Evolutionary conservation across 106 monocot species (phyloP), one percentile per base, ranked within the genome.

Genomic region (Narthecium ossifragum): DNA sequence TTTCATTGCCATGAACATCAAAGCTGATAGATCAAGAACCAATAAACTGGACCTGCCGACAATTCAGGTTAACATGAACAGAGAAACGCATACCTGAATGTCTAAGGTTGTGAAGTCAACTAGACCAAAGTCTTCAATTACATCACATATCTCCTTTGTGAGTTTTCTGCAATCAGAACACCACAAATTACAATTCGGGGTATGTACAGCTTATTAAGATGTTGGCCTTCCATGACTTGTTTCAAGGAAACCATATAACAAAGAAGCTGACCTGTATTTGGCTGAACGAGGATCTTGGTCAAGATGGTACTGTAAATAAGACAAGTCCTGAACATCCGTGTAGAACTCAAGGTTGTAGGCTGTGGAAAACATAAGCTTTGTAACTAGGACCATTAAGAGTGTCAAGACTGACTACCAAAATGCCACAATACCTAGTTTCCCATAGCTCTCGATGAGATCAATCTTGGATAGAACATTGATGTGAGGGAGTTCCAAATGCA

Each of bases 391-490:
- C 9, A 68, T 26, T 2, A 28, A 50, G 10, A 15, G 46, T 8
- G 21, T 25, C 6, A 52, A 1, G 8, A 29, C 20, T 33, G 26
- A 55, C 4, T 34, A 52, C 3, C 9, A 64, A 1, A 26, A 8
- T 21, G 31, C 34, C 27, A 50, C 7, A 40, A 50, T 70, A 94
- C 93, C 93, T 60, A 96, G 63, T 68, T 86, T 86, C 6, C 94
- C 89, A 63, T 90, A 96, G 72, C 73, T 86, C 75, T 83, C 89
- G 61, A 96, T 86, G 46, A 96, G 85, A 76, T 96, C 90, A 66
- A 96, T 96, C 69, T 96, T 96, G 12, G 89, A 96, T 20, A 96
- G 60, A 26, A 96, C 89, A 69, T 96, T 96, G 59, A 96, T 86
- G 67, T 94, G 94, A 46, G 94, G 94, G 13, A 96, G 77, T 51